These are phyloP conservation scores for Holtermannia corniformis DNA, from an alignment of 768 basidiomycete genomes.

Conservation along the genomic window DNA sequence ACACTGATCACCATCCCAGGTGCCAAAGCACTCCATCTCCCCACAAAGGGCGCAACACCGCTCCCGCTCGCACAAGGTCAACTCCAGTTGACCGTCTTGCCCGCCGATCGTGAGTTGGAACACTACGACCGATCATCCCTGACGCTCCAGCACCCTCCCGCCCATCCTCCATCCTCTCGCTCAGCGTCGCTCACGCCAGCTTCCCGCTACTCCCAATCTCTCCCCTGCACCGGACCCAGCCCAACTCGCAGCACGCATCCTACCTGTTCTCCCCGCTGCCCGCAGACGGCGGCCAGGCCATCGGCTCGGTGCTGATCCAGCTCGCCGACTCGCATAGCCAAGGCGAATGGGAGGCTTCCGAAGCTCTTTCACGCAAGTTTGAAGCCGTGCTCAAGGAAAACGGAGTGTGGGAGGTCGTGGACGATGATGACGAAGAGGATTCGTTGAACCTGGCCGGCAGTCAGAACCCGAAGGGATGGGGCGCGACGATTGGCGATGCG, in stretches of 20 bases:
- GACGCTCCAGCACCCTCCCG: slow-evolving; percentile 13
- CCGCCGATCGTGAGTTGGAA: slow-evolving; percentile 21
- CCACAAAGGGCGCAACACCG: slow-evolving; percentile 15
- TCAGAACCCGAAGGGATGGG: slow-evolving; percentile 19
- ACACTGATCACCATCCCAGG: slow-evolving; percentile 26
- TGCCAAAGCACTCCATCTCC: slow-evolving; percentile 28
- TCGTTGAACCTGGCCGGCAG: slow-evolving; percentile 9
- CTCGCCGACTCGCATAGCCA: slow-evolving; percentile 6
- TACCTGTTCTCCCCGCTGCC: slow-evolving; percentile 32
- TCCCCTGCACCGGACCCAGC: slow-evolving; percentile 25
- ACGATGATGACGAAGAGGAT: slow-evolving; percentile 32
- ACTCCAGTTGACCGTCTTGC: slow-evolving; percentile 28
- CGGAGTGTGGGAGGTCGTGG: slow-evolving; percentile 35
- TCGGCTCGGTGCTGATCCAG: slow-evolving; percentile 33
- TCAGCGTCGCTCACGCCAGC: slow-evolving; percentile 26
- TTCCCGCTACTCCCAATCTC: slow-evolving; percentile 31
- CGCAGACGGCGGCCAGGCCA: slow-evolving; percentile 20
- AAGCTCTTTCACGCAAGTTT: slow-evolving; percentile 21
- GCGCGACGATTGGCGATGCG: slow-evolving; percentile 23
- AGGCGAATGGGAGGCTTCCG: slow-evolving; percentile 33
- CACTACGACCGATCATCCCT: too few relatives aligned
- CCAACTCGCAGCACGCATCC: slow-evolving; percentile 30
- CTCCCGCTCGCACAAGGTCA: slow-evolving; percentile 32
- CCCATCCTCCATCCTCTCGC: slow-evolving; percentile 26
- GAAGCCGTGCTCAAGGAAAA: slow-evolving; percentile 26